Percentiles rank a stretch among this genome's conserved stretches.
phyloP scores from a whole-genome alignment of 2,329 filamentous ascomycete genomes.

The Pestalotiopsis sp. region DNA sequence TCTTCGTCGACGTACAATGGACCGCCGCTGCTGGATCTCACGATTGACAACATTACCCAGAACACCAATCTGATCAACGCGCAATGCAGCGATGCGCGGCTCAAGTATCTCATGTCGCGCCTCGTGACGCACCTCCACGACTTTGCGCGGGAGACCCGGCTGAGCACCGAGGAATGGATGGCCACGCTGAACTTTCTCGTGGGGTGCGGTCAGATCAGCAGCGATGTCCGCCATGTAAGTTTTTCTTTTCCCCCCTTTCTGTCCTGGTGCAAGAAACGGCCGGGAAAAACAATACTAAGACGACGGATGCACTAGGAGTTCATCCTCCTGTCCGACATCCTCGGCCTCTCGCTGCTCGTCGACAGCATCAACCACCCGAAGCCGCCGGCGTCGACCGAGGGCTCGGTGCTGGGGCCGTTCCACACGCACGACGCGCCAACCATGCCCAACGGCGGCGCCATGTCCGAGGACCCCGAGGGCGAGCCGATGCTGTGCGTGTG shows the following conservation, averaged over 20 bases:
- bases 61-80: conserved; percentile 77
- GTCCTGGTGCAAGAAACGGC: too few relatives aligned
- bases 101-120: conserved; percentile 72
- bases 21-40: conserved; percentile 67
- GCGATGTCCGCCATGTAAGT: conserved; percentile 68
- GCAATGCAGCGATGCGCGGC: conserved; percentile 61
- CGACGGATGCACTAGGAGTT: conserved; percentile 56
- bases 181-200: conserved; percentile 70
- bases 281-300: not conserved
- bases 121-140: conserved; percentile 79
- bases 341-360: conserved; percentile 77
- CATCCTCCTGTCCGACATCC: conserved; percentile 78
- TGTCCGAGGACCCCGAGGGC: conserved; percentile 69
- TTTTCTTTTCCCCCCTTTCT: not conserved
- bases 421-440: conserved; percentile 75
- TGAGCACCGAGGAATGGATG: conserved; percentile 80
- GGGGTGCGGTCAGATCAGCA: conserved; percentile 70
- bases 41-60: conserved; percentile 77
- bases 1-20: conserved; percentile 18
- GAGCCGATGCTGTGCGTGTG: conserved; percentile 73
- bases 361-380: conserved; percentile 85
- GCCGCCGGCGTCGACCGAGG: conserved; percentile 68
- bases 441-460: conserved; percentile 55
- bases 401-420: conserved; percentile 80
- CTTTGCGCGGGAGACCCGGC: conserved; percentile 75